These are phyloP conservation scores for Polyplosphaeria fusca DNA, from an alignment of 495 filamentous ascomycete genomes.

Conservation along the genomic window DNA sequence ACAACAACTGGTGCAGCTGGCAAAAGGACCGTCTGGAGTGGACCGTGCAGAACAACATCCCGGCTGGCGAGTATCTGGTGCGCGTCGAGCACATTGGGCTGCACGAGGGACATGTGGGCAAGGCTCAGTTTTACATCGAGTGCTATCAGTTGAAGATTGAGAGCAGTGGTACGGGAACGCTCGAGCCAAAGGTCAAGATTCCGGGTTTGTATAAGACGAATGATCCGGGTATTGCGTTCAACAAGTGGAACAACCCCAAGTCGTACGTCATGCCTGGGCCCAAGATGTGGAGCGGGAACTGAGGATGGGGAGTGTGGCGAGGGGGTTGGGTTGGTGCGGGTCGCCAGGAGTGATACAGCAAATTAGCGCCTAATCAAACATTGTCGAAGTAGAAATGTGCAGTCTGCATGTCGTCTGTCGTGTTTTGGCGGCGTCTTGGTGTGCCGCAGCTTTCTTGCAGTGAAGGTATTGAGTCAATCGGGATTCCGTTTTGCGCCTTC, in stretches of 20 bases:
- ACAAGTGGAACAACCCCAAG: slow-evolving; percentile 29
- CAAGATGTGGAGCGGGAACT: slow-evolving; percentile 18
- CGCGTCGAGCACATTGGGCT: slow-evolving; percentile 31
- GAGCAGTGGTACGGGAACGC: slow-evolving; percentile 8
- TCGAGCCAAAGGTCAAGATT: slow-evolving; percentile 17
- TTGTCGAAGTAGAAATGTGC: too few relatives aligned
- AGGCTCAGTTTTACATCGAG: slow-evolving; percentile 24
- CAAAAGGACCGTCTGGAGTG: slow-evolving; percentile 30
- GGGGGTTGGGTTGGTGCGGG: too few relatives aligned
- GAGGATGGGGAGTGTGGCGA: neutral
- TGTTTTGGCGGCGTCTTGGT: too few relatives aligned
- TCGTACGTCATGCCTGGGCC: slow-evolving; percentile 25
- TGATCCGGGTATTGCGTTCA: slow-evolving; percentile 26
- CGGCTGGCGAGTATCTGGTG: slow-evolving; percentile 30
- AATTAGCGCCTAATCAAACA: too few relatives aligned
- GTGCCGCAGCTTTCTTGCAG: too few relatives aligned
- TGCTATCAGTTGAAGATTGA: slow-evolving; percentile 30
- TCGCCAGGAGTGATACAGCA: too few relatives aligned
- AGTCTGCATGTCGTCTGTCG: too few relatives aligned
- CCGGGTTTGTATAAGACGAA: slow-evolving; percentile 22
- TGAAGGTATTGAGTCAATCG: too few relatives aligned
- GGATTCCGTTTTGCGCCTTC: too few relatives aligned
- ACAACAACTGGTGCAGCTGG: slow-evolving; percentile 29
- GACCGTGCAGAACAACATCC: slow-evolving; percentile 24
- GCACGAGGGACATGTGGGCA: slow-evolving; percentile 20